Evolutionary conservation across 352 stramenopile genomes (phyloP), one percentile per base, ranked within the genome.

Genomic region (Pythium utonaiense): DNA sequence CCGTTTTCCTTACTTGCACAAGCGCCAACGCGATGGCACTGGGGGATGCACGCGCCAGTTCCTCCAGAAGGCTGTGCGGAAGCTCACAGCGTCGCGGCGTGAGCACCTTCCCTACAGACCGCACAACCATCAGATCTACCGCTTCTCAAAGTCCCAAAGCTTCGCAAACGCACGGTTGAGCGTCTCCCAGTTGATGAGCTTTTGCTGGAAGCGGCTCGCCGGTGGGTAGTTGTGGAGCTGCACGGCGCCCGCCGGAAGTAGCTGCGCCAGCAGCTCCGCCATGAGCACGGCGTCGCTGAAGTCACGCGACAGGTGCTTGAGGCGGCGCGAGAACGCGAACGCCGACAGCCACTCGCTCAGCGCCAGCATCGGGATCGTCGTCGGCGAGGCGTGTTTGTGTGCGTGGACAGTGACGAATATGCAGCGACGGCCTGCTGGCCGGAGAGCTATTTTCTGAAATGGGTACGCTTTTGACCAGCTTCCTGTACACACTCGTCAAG

Each of bases 221-320:
- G 67, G 66, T 1, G 72, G 64, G 36, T 83, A 83, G 57, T 83
- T 83, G 36, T 86, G 58, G 40, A 65, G 71, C 17, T 75, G 61
- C 22, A 83, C 66, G 16, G 81, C 70, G 67, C 70, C 81, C 1
- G 71, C 57, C 8, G 76, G 76, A n/a, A 74, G 60, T 36, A 78
- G 44, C 50, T 86, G 76, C 16, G 74, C 69, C 10, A 86, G 57
- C 55, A 83, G 60, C 53, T 86, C 74, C 9, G 76, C 76, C 31
- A 86, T 45, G 19, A 86, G 53, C 30, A 83, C 74, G 38, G 74
- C 71, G 56, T 86, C 76, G 54, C 74, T 82, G 40, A 86, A 86
- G 66, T 83, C 76, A 10, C 74, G 55, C 38, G 74, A 60, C 38
- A 56, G 65, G 47, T 78, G 67, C 44, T 70, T 74, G 52, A 66